These are phyloP conservation scores for Ramalina peruviana DNA, from an alignment of 495 filamentous ascomycete species.

Conservation along the genomic window DNA sequence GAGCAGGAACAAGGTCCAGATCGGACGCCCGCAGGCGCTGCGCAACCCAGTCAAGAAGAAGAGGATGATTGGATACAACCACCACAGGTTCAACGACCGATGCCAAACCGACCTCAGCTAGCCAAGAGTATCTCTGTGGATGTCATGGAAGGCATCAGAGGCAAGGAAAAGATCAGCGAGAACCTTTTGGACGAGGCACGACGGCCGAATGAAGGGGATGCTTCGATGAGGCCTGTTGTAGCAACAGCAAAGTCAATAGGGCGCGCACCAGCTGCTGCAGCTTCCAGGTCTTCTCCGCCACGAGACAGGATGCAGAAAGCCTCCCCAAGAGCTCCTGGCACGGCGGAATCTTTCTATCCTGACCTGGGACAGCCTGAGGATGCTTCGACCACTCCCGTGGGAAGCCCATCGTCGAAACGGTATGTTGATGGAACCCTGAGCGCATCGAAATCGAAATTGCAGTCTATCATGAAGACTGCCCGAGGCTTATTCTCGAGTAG, in stretches of 20 bases:
- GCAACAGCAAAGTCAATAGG: neutral
- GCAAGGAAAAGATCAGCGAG: constrained; percentile 20
- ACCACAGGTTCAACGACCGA: constrained; percentile 27
- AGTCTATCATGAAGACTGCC: constrained; percentile 74
- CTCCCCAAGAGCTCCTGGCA: neutral
- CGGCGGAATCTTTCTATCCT: neutral
- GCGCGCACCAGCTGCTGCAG: neutral
- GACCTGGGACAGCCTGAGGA: neutral
- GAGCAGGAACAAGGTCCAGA: constrained; percentile 10
- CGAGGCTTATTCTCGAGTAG: constrained; percentile 72
- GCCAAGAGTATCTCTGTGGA: constrained; percentile 45
- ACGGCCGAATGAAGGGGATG: neutral
- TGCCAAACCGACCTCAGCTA: constrained; percentile 28
- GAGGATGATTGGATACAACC: constrained; percentile 81
- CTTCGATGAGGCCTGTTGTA: neutral
- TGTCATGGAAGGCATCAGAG: constrained; percentile 41
- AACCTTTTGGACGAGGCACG: neutral
- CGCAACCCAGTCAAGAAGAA: constrained; percentile 30
- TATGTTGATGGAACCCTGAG: constrained; percentile 67
- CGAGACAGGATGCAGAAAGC: neutral
- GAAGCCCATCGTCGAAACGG: constrained; percentile 48
- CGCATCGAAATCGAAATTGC: constrained; percentile 75
- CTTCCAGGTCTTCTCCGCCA: neutral
- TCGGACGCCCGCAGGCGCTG: constrained; percentile 12
- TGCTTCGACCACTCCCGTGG: constrained; percentile 49